Evolutionary conservation across 1,284 basidiomycete genomes (phyloP).

Genomic region (Malassezia psittaci): DNA sequence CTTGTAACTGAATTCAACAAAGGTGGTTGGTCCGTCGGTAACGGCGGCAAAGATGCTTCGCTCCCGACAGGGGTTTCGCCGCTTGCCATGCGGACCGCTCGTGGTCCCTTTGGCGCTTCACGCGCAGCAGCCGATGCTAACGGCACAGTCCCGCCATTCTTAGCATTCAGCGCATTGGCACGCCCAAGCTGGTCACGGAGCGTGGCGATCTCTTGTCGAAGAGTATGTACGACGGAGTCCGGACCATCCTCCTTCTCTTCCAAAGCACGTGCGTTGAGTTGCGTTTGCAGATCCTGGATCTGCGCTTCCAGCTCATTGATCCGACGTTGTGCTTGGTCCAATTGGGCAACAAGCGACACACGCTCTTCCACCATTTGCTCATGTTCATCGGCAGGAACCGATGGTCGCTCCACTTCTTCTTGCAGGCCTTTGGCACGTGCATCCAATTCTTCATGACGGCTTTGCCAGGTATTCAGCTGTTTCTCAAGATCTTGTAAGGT

Average conservation of each 20-base stretch:
- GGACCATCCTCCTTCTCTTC: conserved; percentile 34
- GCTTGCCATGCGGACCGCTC: neutral
- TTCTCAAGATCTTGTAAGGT: conserved; percentile 70
- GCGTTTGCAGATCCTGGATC: conserved; percentile 59
- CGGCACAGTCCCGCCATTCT: conserved; percentile 41
- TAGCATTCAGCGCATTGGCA: conserved; percentile 59
- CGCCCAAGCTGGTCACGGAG: conserved; percentile 91
- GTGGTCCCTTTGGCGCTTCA: neutral
- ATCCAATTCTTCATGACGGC: conserved; percentile 82
- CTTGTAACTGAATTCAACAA: too few relatives aligned
- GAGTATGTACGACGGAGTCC: conserved; percentile 55
- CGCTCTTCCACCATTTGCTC: conserved; percentile 70
- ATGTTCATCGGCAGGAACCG: conserved; percentile 63
- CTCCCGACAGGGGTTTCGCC: neutral
- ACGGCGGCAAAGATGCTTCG: neutral
- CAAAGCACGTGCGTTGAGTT: conserved; percentile 61
- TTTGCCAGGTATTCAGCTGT: conserved; percentile 72
- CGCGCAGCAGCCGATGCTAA: conserved; percentile 1
- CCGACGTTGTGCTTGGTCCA: conserved; percentile 67
- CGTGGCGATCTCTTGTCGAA: conserved; percentile 81
- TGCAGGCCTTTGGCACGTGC: conserved; percentile 65
- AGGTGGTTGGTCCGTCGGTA: neutral
- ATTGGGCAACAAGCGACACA: conserved; percentile 66
- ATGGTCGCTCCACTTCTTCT: conserved; percentile 61
- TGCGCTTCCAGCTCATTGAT: conserved; percentile 72